Base-by-base conservation (phyloP, 768 basidiomycete species). In the Podaxis mareebaensis region DNA sequence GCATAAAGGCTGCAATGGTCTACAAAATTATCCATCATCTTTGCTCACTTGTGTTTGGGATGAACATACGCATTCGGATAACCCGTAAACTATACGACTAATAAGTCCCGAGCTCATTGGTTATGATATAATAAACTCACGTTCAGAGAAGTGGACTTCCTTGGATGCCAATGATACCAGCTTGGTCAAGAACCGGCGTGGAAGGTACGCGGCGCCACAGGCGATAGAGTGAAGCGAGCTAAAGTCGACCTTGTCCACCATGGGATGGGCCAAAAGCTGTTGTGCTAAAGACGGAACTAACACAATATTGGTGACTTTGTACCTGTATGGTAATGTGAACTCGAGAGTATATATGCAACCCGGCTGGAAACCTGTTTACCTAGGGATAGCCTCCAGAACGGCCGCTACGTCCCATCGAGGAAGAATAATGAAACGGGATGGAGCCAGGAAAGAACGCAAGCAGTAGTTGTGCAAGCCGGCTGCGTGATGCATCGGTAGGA, bases 181-280 rank as follows among this genome's bases (percentile, higher is more conserved):
- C 57, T 78, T 79, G 17, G 72, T 70, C 0, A 74, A 73, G 6
- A 91, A 76, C 22, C 83, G 77, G 1, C 81, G 79, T 0, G 90
- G 86, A n/a, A 91, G 81, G 68, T 89, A 85, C 2, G 90, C 88
- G 0, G 86, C 90, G 2, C 89, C 90, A 61, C 79, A 81, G 13
- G 68, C 73, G 30, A 86, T 64, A 6, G 38, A 0, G 6, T 73
- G 69, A 1, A 91, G 67, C 0, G 80, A 82, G 65, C 81, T 84
- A 13, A 90, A 73, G 67, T 90, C 86, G 3, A 77, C 74, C 38
- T 81, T 77, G 30, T 77, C 71, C 7, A 79, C 77, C 12, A 68
- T 68, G 3, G 86, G 83, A 63, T 86, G 79, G 64, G 85, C 80
- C 3, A 89, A 81, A 6, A 92, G 74, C 65, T 89, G 89, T 65